Evolutionary conservation across 2,329 filamentous ascomycete species (phyloP), one percentile per base, ranked within the genome.

Genomic region (Fusarium circinatum): DNA sequence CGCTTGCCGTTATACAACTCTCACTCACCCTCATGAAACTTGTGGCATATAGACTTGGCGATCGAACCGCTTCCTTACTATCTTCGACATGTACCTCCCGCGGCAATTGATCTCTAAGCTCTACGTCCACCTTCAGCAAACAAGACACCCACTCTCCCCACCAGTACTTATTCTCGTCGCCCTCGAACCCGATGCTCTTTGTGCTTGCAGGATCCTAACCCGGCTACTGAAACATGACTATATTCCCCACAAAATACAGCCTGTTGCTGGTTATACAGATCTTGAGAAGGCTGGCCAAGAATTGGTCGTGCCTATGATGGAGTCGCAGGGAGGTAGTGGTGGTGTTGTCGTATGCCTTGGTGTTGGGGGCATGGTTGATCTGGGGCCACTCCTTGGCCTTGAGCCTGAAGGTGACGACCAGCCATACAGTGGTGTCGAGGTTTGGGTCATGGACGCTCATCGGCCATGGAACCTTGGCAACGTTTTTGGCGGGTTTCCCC

Each of bases 231-330:
- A 97, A 84, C 93, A 96, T 87, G 96, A 99, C 86, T 98, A 97
- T 81, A 97, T 99, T 76, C 94, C 93, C 20, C 96, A 98, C 85
- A 98, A 98, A 84, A 98, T 98, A 79, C 94, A 98, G 79, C 96
- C 96, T 3, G 92, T 99, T 62, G 91, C 94, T 26, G 96, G 96
- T 62, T 98, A 98, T 90, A 92, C 90, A 74, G 96, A 98, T 81
- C 89, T 99, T 52, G 89, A 94, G 79, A 91, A 90, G 76, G 92
- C 92, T 28, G 95, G 95, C 51, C 89, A 90, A 79, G 91, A 95
- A 75, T 87, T 97, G 49, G 93, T 98, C 45, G 88, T 87, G 62
- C 95, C 95, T 17, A 95, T 98, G 94, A 95, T 94, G 87, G 91
- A 93, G 79, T 91, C 90, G 36, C 89, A 93, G 65, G 96, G 96